Base-by-base conservation (phyloP, 371 early-diverging fungal genomes). In the Apophysomyces elegans region DNA sequence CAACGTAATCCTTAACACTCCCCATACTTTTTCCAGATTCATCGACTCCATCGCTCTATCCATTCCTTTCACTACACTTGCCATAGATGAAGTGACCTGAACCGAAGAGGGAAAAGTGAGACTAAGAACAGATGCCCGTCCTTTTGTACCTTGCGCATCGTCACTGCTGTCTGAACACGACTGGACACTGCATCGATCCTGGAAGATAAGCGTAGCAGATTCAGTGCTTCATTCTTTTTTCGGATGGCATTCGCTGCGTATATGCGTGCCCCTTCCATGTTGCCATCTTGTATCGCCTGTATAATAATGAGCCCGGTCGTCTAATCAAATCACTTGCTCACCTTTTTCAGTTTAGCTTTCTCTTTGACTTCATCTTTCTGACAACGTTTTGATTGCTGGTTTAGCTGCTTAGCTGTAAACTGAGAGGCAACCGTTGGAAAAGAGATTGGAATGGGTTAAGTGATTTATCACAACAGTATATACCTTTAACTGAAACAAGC, bases 241-340 rank as follows among this genome's bases (percentile, higher is more conserved):
- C 99, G 87, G 68, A 99, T 99, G n/a, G 96, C 96, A 71, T 96
- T 96, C 7, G 93, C 87, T 3, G 96, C 97, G 71, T 96, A 94
- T 66, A 99, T 91, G 69, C 93, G 89, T 12, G 99, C 98, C 1
- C 94, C 94, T 72, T 97, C 99, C 80, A 86, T 89, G 72, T 98
- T 96, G 21, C 94, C 93, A 75, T 93, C 89, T 80, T 95, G 93
- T 59, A 98, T 94, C 14, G 97, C 96, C 91, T 94, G 58, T 12
- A 56, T 21, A 18, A n/a, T 21, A 50, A 50, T 50, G 18, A 50
- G 21, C 21, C 16, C 21, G 16, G 54, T 1, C 21, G 21, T 21
- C 60, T 2, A 16, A 21, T 43, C 26, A 11, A 63, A 18, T 41
- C 50, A 21, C 37, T 18, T 37, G 11, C 18, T 11, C 70, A 93